Evolutionary conservation across 306 rosid species (phyloP).

Genomic region (Cucumis hystrix): DNA sequence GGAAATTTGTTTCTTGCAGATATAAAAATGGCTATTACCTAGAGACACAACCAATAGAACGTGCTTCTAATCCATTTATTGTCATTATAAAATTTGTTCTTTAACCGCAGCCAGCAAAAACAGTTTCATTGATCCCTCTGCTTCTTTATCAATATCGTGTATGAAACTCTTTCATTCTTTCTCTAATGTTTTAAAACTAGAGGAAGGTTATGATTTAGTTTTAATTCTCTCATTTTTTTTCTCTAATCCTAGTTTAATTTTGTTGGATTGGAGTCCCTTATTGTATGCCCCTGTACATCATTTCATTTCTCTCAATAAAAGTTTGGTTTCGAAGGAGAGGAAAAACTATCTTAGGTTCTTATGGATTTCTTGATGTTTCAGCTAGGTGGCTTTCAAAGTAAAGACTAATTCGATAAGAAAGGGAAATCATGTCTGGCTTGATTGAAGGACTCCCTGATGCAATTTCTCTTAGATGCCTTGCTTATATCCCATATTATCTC

Average conservation of each 20-base stretch:
- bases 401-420: background rate
- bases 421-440: conserved; percentile 58
- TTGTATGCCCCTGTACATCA: too few relatives aligned
- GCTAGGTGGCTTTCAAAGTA: conserved; percentile 11
- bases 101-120: background rate
- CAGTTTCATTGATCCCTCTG: background rate
- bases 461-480: conserved; percentile 89
- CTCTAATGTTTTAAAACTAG: background rate
- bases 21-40: background rate
- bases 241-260: background rate
- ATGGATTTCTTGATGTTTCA: conserved; percentile 4
- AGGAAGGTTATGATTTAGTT: background rate
- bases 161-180: background rate
- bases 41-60: background rate
- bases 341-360: too few relatives aligned
- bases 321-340: too few relatives aligned
- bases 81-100: background rate
- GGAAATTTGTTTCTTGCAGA: background rate
- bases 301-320: too few relatives aligned
- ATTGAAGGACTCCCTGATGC: conserved; percentile 94
- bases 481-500: conserved; percentile 74
- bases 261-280: too few relatives aligned
- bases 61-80: background rate
- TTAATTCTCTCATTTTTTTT: background rate
- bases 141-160: background rate